Conservation (phyloP, 106 monocot genomes). For the Dendrobium nobile region DNA sequence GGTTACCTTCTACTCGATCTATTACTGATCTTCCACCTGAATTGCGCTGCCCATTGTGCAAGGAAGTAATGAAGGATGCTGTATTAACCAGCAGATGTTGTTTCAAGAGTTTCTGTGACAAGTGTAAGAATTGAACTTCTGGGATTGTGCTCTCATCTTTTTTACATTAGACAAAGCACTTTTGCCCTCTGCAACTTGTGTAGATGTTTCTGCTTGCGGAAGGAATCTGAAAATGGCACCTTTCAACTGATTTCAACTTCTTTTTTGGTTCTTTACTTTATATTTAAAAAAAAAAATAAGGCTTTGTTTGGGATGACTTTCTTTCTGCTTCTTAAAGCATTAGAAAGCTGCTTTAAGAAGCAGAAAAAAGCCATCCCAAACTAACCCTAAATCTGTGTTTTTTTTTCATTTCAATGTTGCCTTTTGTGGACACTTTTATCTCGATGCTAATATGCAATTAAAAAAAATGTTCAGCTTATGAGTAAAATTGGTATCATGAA, state of each 20-base stretch:
- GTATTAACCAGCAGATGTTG: slow-evolving; percentile 97
- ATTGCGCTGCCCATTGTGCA: slow-evolving; percentile 84
- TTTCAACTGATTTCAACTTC: background rate
- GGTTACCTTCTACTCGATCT: slow-evolving; percentile 68
- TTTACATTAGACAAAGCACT: background rate
- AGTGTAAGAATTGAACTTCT: slow-evolving; percentile 54
- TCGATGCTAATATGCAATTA: no score
- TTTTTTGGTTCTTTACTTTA: no score
- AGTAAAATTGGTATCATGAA: no score
- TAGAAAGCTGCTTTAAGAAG: no score
- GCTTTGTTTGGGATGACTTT: no score
- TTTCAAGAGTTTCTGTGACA: slow-evolving; percentile 95
- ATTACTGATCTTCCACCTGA: slow-evolving; percentile 78
- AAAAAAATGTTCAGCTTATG: no score
- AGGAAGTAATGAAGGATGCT: slow-evolving; percentile 98
- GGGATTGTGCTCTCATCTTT: background rate
- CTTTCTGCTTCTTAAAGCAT: no score
- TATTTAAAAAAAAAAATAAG: no score
- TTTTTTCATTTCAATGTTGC: no score
- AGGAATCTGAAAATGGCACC: background rate
- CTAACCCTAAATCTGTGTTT: no score
- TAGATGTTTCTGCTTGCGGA: background rate
- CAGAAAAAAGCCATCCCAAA: no score
- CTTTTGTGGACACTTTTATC: no score
- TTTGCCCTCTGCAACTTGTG: background rate